Percentiles rank a stretch among this genome's conserved stretches.
These are phyloP conservation scores for Nyctanthes arbortristis DNA, from an alignment of 257 asterid species.

Conservation along the genomic window DNA sequence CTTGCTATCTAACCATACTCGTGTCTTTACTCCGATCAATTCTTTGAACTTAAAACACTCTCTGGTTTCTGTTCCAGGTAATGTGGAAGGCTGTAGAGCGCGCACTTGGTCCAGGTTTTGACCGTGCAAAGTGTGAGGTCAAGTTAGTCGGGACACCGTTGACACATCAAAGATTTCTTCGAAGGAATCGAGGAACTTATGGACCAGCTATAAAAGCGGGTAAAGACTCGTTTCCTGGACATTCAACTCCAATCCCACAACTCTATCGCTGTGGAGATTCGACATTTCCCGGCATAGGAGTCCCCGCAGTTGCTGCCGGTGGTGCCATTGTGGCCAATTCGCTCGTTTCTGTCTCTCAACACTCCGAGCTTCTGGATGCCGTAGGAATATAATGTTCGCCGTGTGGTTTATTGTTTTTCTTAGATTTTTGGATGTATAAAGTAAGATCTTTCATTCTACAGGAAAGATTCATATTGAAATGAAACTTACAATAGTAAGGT, in stretches of 20 bases:
- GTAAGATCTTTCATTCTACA: neutral
- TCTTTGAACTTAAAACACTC: neutral
- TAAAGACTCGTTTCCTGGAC: slow-evolving; percentile 74
- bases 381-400: slow-evolving; percentile 50
- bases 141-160: slow-evolving; percentile 86
- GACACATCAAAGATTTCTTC: slow-evolving; percentile 80
- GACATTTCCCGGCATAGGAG: slow-evolving; percentile 97
- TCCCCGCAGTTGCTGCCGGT: slow-evolving; percentile 99
- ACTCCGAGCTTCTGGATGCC: slow-evolving; percentile 87
- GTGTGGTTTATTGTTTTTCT: neutral
- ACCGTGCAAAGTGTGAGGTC: slow-evolving; percentile 79
- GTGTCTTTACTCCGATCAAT: neutral
- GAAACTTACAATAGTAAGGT: no score
- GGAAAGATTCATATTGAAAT: no score
- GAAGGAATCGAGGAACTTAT: slow-evolving; percentile 81
- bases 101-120: slow-evolving; percentile 77
- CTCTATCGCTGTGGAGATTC: slow-evolving; percentile 94
- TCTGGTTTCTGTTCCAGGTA: slow-evolving; percentile 40
- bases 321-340: slow-evolving; percentile 97
- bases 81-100: slow-evolving; percentile 96
- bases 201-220: slow-evolving; percentile 98
- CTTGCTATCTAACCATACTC: no score
- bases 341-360: slow-evolving; percentile 85
- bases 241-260: slow-evolving; percentile 68
- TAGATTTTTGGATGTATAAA: neutral